phyloP scores from a whole-genome alignment of 495 filamentous ascomycete species.

The Lophiostoma macrostomum region DNA sequence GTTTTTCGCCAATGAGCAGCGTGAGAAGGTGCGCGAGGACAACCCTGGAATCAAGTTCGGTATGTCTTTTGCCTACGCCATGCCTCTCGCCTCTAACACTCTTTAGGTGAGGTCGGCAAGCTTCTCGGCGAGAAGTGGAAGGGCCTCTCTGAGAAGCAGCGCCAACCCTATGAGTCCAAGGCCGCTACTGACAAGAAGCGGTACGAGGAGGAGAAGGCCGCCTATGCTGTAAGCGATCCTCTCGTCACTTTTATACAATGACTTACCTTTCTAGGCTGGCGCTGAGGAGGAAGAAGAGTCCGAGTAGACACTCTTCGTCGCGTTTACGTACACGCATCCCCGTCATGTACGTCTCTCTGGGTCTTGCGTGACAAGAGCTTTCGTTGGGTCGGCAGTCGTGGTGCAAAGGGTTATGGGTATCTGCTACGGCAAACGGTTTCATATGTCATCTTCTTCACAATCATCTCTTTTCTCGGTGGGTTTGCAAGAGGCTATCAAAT shows the following conservation, averaged over 20 bases:
- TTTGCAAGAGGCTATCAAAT: conserved; percentile 13
- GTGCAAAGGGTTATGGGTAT: conserved; percentile 17
- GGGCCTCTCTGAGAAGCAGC: conserved; percentile 83
- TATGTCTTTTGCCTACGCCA: conserved; percentile 41
- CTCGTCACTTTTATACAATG: neutral
- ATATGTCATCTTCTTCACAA: conserved; percentile 19
- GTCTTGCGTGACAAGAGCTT: conserved; percentile 4
- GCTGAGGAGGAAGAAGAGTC: conserved; percentile 34
- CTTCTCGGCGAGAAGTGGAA: conserved; percentile 98
- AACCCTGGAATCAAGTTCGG: conserved; percentile 98
- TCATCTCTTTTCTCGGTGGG: neutral
- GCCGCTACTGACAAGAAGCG: conserved; percentile 96
- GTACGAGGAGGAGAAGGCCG: conserved; percentile 95
- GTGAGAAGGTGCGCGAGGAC: conserved; percentile 95
- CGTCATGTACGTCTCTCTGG: too few species aligned
- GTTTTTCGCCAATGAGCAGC: conserved; percentile 99
- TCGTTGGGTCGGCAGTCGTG: conserved; percentile 15
- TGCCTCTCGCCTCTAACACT: neutral
- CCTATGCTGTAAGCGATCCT: conserved; percentile 55
- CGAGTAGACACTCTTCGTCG: conserved; percentile 18
- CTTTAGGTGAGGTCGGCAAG: conserved; percentile 89
- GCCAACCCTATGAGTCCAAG: conserved; percentile 91
- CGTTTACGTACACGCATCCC: neutral
- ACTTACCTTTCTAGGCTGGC: conserved; percentile 3
- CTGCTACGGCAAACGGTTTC: conserved; percentile 26